Evolutionary conservation across 495 filamentous ascomycete species (phyloP).

Genomic region (Jackrogersella minutella): DNA sequence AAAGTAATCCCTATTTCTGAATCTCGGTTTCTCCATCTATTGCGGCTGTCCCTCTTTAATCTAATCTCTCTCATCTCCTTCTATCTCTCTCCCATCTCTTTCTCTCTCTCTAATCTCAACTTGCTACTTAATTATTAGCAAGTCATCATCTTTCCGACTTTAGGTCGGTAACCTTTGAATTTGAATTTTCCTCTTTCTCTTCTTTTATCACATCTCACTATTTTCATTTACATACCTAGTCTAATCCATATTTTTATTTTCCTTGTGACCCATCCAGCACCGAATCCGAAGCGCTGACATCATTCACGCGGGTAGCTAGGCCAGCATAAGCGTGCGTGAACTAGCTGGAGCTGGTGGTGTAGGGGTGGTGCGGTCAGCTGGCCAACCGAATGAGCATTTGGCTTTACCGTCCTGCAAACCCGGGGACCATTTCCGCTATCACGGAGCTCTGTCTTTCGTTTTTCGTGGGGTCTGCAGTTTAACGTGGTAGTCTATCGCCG

Average conservation of each 20-base stretch:
- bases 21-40: too few species aligned
- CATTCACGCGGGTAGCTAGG: conserved; percentile 30
- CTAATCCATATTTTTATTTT: conserved; percentile 8
- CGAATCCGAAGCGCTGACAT: conserved; percentile 30
- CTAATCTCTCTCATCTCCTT: conserved; percentile 14
- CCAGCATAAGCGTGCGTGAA: conserved; percentile 13
- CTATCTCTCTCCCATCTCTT: conserved; percentile 4
- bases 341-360: conserved; percentile 25
- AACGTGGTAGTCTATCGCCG: conserved; percentile 28
- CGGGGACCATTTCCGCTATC: conserved; percentile 1
- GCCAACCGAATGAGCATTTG: conserved; percentile 14
- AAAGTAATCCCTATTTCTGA: conserved; percentile 7
- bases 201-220: conserved; percentile 10
- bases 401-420: neutral
- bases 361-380: conserved; percentile 38
- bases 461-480: conserved; percentile 25
- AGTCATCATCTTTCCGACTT: conserved; percentile 11
- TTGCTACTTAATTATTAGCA: conserved; percentile 14
- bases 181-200: neutral
- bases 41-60: conserved; percentile 3
- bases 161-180: conserved; percentile 14
- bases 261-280: conserved; percentile 21
- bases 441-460: conserved; percentile 16
- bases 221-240: conserved; percentile 8
- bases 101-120: conserved; percentile 14